These are phyloP conservation scores for Ustilago sp. DNA, from an alignment of 1,284 basidiomycete species.

Conservation along the genomic window DNA sequence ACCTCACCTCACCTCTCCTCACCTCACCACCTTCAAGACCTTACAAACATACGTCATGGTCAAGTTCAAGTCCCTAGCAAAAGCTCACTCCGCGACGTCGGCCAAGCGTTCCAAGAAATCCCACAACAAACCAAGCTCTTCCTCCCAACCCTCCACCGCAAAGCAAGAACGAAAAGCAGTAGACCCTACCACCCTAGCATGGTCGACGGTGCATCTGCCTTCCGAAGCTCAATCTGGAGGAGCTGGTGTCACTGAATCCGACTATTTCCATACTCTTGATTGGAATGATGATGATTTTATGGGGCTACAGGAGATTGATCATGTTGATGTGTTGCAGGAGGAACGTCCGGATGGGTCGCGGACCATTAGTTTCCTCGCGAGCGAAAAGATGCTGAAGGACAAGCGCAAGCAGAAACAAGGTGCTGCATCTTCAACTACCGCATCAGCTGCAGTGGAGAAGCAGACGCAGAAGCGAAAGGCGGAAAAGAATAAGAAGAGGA, in stretches of 20 bases:
- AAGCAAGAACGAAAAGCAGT: slow-evolving; percentile 35
- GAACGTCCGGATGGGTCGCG: slow-evolving; percentile 45
- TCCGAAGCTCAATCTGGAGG: slow-evolving; percentile 48
- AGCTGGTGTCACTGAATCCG: slow-evolving; percentile 50
- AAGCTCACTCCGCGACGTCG: background rate
- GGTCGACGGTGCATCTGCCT: slow-evolving; percentile 52
- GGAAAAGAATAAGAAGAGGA: slow-evolving; percentile 24
- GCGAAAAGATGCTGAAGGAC: slow-evolving; percentile 39
- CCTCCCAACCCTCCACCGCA: slow-evolving; percentile 1
- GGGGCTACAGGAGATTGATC: slow-evolving; percentile 66
- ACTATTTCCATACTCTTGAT: slow-evolving; percentile 46
- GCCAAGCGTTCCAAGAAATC: slow-evolving; percentile 17
- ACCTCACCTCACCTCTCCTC: slow-evolving; percentile 4
- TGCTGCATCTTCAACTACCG: slow-evolving; percentile 8
- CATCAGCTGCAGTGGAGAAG: background rate
- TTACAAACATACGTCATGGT: slow-evolving; percentile 17
- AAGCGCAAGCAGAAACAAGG: slow-evolving; percentile 28
- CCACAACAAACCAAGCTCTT: slow-evolving; percentile 12
- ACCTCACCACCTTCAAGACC: background rate
- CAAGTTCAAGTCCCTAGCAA: slow-evolving; percentile 11
- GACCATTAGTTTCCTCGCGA: slow-evolving; percentile 49
- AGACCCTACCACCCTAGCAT: slow-evolving; percentile 41
- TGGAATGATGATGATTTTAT: slow-evolving; percentile 64
- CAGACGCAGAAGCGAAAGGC: slow-evolving; percentile 12
- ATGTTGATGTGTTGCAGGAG: slow-evolving; percentile 59